These are phyloP conservation scores for Micromonas pusilla DNA, from an alignment of 139 green algal species.

Conservation along the genomic window DNA sequence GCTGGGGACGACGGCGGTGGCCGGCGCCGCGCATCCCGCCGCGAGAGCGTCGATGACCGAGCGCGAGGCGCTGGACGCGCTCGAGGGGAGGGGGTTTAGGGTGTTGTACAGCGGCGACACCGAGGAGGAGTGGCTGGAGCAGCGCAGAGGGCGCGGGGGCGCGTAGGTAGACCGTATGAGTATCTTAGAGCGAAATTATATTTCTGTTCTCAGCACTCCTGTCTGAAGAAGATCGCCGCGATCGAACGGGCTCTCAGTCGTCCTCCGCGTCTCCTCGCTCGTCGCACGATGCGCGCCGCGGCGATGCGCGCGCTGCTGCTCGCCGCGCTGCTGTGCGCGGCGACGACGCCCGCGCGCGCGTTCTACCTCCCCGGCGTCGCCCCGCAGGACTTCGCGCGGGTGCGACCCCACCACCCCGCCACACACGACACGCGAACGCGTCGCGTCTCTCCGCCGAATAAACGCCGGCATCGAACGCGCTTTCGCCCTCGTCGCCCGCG, in stretches of 20 bases:
- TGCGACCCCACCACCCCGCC: background rate
- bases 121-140: conserved; percentile 8
- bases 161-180: no score
- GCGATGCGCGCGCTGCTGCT: background rate
- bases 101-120: background rate
- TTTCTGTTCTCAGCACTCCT: no score
- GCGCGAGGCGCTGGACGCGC: background rate
- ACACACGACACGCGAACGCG: background rate
- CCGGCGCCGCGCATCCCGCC: no score
- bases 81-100: background rate
- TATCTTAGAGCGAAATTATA: no score
- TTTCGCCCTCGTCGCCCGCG: background rate
- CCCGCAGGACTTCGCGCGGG: conserved; percentile 43
- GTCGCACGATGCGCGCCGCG: no score
- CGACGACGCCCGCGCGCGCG: background rate
- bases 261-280: no score
- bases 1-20: background rate
- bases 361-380: conserved; percentile 95
- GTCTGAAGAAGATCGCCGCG: no score
- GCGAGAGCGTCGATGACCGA: background rate
- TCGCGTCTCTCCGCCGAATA: background rate
- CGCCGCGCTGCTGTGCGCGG: background rate
- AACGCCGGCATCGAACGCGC: background rate
- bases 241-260: background rate
- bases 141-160: no score